Evolutionary conservation across 2,329 filamentous ascomycete species (phyloP).

Genomic region (Didymella exigua): DNA sequence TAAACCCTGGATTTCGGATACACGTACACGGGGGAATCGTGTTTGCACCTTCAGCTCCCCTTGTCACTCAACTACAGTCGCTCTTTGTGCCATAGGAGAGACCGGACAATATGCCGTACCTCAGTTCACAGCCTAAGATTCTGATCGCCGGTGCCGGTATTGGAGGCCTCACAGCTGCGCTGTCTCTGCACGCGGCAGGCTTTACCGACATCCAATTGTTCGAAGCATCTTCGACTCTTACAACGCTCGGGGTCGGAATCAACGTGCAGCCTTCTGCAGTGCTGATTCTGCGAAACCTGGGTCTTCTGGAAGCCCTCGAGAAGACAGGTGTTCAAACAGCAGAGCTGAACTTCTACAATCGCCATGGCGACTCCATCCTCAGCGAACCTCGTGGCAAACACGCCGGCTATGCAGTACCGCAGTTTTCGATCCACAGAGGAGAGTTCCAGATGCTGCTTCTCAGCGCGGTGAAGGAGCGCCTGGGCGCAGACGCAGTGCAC

Average conservation of each 20-base stretch:
- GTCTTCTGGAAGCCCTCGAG: constrained; percentile 50
- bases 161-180: constrained; percentile 73
- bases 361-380: constrained; percentile 52
- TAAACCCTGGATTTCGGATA: constrained; percentile 4
- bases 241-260: constrained; percentile 54
- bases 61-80: background rate
- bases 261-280: constrained; percentile 56
- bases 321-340: constrained; percentile 50
- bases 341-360: constrained; percentile 55
- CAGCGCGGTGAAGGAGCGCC: constrained; percentile 49
- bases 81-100: background rate
- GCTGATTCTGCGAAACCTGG: constrained; percentile 52
- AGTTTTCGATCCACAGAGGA: constrained; percentile 55
- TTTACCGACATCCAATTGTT: constrained; percentile 53
- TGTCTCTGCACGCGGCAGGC: constrained; percentile 74
- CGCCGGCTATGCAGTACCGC: constrained; percentile 53
- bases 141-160: constrained; percentile 62
- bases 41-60: background rate
- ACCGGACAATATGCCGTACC: constrained; percentile 23
- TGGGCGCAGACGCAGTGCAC: constrained; percentile 49
- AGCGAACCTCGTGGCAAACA: constrained; percentile 50
- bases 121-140: constrained; percentile 33
- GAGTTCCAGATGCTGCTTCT: constrained; percentile 55
- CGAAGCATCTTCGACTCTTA: constrained; percentile 51
- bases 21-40: background rate